phyloP scores from a whole-genome alignment of 106 monocot species.

The Iris macrosiphon region DNA sequence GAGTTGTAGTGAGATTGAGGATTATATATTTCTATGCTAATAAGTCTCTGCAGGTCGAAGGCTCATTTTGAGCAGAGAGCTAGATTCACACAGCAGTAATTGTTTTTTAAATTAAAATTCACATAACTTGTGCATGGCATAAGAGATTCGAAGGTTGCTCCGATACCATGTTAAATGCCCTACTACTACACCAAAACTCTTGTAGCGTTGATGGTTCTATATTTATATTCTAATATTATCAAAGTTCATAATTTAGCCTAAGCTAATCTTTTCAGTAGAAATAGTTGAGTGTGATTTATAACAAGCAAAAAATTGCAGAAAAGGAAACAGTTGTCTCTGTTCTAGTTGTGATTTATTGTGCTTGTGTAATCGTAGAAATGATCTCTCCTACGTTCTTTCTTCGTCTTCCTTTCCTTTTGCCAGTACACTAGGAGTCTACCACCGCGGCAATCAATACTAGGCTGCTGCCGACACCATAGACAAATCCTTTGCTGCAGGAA shows the following conservation, averaged over 20 bases:
- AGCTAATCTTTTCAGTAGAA: too few relatives aligned
- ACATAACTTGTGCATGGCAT: background rate
- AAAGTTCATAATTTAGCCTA: background rate
- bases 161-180: background rate
- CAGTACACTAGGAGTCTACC: too few relatives aligned
- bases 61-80: background rate
- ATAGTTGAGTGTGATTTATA: too few relatives aligned
- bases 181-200: background rate
- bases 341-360: too few relatives aligned
- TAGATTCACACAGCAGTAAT: background rate
- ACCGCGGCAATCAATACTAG: too few relatives aligned
- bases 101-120: background rate
- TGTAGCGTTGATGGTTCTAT: background rate
- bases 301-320: too few relatives aligned
- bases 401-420: too few relatives aligned
- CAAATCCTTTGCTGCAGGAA: too few relatives aligned
- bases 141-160: background rate
- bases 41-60: background rate
- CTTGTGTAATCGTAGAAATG: too few relatives aligned
- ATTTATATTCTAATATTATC: background rate
- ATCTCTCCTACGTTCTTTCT: too few relatives aligned
- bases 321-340: too few relatives aligned
- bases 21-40: background rate
- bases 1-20: background rate
- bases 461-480: too few relatives aligned